Base-by-base conservation (phyloP, 2,329 filamentous ascomycete species). In the Exutisphaerella laricina region DNA sequence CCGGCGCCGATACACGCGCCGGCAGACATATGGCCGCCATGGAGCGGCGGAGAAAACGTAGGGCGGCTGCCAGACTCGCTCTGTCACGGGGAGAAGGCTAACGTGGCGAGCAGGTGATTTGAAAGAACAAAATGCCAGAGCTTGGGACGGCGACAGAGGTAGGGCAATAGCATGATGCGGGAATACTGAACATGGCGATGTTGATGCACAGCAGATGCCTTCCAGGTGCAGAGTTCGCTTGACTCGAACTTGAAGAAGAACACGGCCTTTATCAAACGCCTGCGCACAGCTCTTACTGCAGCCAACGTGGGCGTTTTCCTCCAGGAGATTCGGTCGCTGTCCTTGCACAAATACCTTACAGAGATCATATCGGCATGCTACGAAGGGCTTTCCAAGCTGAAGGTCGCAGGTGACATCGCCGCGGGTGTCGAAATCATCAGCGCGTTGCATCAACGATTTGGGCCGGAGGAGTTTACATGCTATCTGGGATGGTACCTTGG, bases 211-310 rank as follows among this genome's bases (percentile, higher is more conserved):
- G 23, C 54, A 94, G 88, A 86, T 71, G 70, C 94, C 50, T 88
- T 94, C 60, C 69, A 79, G 41, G 81, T 92, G 56, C 82, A 79
- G 65, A 77, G 78, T 61, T 84, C 85, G 21, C 82, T 97, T 60
- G 90, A 97, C 67, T 95, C 90, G 39, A 92, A 89, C 39, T 75
- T 97, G 66, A 96, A 95, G 71, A 97, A 96, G 73, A 97, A 97
- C 60, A 97, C 90, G 3, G 88, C 89, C 54, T 96, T 97, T 66
- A 97, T 97, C 63, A 96, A 95, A 69, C 87, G 90, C 60, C 75
- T 97, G 43, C 86, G 90, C 57, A 96, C 90, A 45, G 86, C 88
- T 47, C 82, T 97, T 51, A 89, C 85, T 51, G 71, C 86, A 36
- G 75, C 88, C 43, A 86, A 85, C 42, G 80, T 89, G 41, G 73